Conservation (phyloP, 345 rosid genomes). For the Carallia pectinifolia region DNA sequence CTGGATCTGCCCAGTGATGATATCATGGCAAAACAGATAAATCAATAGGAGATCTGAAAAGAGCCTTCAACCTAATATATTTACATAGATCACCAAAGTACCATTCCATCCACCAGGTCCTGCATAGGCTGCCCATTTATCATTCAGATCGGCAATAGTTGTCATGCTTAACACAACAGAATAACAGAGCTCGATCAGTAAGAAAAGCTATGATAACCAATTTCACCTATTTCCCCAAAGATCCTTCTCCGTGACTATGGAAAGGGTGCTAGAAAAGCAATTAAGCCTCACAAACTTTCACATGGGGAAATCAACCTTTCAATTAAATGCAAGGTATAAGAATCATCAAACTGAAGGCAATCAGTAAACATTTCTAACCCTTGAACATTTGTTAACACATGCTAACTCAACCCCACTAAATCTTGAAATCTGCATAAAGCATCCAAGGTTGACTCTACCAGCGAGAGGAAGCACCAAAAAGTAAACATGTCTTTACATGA, state of each 20-base stretch:
- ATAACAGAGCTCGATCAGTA: conserved; percentile 15
- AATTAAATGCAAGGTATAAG: not conserved
- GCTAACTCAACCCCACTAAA: too few species aligned
- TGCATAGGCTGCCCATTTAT: conserved; percentile 95
- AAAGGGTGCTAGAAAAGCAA: too few species aligned
- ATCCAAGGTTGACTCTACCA: too few species aligned
- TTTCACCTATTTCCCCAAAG: too few species aligned
- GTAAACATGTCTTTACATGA: too few species aligned
- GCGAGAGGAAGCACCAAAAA: too few species aligned
- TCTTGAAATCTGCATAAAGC: too few species aligned
- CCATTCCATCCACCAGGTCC: conserved; percentile 99
- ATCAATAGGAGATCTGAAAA: conserved; percentile 5
- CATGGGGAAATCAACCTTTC: too few species aligned
- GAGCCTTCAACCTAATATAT: not conserved
- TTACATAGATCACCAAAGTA: conserved; percentile 25
- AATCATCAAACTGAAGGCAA: not conserved
- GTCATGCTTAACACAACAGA: conserved; percentile 66
- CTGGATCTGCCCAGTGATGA: conserved; percentile 63
- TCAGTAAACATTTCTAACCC: not conserved
- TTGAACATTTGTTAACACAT: too few species aligned
- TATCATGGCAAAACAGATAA: conserved; percentile 6
- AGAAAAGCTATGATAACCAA: not conserved
- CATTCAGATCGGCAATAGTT: conserved; percentile 82
- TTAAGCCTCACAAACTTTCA: too few species aligned
- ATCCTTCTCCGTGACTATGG: too few species aligned